Percentiles rank a stretch among this genome's conserved stretches.
Conservation (phyloP, 805 yeast genomes). For the Millerago galiae region DNA sequence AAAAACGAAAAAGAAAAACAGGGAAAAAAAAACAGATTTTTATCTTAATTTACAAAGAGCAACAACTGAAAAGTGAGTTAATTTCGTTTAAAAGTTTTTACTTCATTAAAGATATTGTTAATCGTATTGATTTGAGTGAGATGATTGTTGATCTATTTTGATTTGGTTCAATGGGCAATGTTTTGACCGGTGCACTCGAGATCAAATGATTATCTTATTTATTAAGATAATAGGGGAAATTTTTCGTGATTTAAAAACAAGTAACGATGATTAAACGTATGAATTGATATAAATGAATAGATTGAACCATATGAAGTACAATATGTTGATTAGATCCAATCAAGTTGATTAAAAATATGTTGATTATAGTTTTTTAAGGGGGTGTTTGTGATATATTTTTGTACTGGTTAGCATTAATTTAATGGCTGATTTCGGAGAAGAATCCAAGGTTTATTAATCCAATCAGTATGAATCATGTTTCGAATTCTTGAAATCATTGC, state of each 20-base stretch:
- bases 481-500: neutral
- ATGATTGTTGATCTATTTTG: no score
- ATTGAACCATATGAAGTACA: no score
- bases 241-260: neutral
- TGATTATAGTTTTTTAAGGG: neutral
- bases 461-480: no score
- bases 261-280: neutral
- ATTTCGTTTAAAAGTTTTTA: no score
- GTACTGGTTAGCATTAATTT: no score
- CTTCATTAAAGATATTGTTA: no score
- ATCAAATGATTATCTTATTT: no score
- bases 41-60: neutral
- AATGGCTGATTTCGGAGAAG: neutral
- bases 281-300: neutral
- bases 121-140: no score
- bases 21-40: neutral
- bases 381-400: neutral
- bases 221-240: neutral
- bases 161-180: no score
- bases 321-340: no score
- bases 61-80: constrained; percentile 1
- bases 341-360: neutral
- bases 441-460: no score
- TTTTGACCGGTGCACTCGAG: no score
- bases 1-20: constrained; percentile 4